Evolutionary conservation across 306 rosid species (phyloP), one percentile per base, ranked within the genome.

Genomic region (Gastrolobium bilobum): DNA sequence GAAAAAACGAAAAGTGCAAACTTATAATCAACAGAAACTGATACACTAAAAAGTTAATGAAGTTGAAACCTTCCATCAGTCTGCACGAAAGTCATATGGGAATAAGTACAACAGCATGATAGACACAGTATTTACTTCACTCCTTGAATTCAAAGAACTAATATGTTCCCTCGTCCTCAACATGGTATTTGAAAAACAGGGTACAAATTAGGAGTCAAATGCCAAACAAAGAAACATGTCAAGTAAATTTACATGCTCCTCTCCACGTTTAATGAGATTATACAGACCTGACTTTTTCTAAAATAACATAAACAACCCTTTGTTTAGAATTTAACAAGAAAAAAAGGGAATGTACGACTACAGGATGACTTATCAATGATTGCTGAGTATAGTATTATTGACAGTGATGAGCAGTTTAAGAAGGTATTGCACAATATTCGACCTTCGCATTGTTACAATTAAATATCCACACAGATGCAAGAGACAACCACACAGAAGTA

Each of bases 221-320:
- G 26, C 31, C 31, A 66, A 53, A 46, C 35, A 59, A 31, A 15
- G 34, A 39, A 68, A 48, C 62, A 39, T 48, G 58, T 26, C 10
- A 42, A 57, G 57, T 29, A 37, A 48, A 47, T 79, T 48, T 15
- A 70, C 47, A 67, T 9, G 13, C 29, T 14, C 65, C 65, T 52
- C 11, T 53, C 56, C 35, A 53, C 7, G 65, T 6, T 66, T 52
- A 4, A 68, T 10, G 15, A 69, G 47, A 15, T 52, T 40, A 64
- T 56, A 39, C 30, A 53, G 56, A 44, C 38, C 10, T 14, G 8
- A 37, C 65, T 13, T 47, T 20, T 69, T 60, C 4, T 38, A n/a
- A 59, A 59, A 59, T 40, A 71, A 60, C 7, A 52, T 1, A 79
- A 69, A 50, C 70, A 3, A 15, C 64, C 56, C 4, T 9, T 2